Base-by-base conservation (phyloP, 1,284 basidiomycete species). In the Pascua guehoae region DNA sequence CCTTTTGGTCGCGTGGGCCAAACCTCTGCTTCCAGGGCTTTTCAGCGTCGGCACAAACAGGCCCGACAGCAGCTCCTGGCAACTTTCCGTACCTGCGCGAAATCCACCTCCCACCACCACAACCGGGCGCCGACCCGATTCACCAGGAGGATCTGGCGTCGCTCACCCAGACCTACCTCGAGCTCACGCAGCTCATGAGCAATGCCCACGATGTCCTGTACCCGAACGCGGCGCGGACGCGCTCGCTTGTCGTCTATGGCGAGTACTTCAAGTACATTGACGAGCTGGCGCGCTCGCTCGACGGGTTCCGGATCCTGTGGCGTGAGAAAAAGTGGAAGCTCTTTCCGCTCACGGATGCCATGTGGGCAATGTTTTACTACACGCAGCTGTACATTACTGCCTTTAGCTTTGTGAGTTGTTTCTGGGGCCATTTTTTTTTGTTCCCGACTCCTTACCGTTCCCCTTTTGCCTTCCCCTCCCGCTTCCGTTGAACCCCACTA, bases 171-270 rank as follows among this genome's bases (percentile, higher is more conserved):
- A 75, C 72, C 3, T 73, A 75, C 49, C 61, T 76, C 36, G 76
- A 78, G 59, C 57, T 78, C 47, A 78, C 76, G 9, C 75, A 76
- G 62, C 63, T 74, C 49, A 75, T 76, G 72, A 68, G 66, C 48
- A 78, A 73, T 50, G 74, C 75, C 5, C 76, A 78, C 62, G 75
- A 76, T 54, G 65, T 70, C n/a, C 64, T 78, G 32, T 77, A 76
- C 57, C 75, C 73, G 0, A 74, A 73, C 56, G 64, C 71, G 14
- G 68, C 69, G 2, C 67, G 75, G 17, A 75, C 74, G 11, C 66
- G 68, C 45, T 69, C 70, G 0, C 63, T 78, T 3, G 72, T 77
- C 15, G 60, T 72, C 63, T 68, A 72, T 42, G 68, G 71, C 41
- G 67, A 74, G 60, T 72, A 73, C 54, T 73, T 73, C 67, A 76